phyloP scores from a whole-genome alignment of 1,139 yeast species.

The Arxiozyma slooffiae region DNA sequence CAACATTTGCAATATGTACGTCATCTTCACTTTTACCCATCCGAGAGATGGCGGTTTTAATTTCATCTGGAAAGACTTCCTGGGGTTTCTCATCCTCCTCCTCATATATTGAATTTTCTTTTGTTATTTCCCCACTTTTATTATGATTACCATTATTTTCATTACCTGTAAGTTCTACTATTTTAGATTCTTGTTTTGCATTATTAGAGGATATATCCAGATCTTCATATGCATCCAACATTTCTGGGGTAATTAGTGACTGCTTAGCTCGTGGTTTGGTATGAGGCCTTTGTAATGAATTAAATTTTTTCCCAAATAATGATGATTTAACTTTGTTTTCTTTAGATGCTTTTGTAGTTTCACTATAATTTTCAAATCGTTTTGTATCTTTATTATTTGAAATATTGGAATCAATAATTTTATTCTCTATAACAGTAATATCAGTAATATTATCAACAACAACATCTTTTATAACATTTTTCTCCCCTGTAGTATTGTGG shows the following conservation, averaged over 20 bases:
- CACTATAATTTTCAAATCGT: neutral
- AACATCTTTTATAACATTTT: conserved; percentile 2
- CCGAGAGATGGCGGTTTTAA: conserved; percentile 9
- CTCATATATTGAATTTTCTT: neutral
- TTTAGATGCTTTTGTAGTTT: neutral
- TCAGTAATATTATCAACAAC: neutral
- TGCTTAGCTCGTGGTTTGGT: neutral
- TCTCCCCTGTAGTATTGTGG: neutral
- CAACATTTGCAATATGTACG: conserved; percentile 30
- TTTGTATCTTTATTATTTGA: neutral
- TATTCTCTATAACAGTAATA: neutral
- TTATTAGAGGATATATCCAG: neutral
- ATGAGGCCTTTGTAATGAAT: conserved; percentile 5
- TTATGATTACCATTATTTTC: neutral
- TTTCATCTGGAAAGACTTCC: conserved; percentile 13
- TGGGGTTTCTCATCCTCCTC: neutral
- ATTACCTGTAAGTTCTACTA: neutral
- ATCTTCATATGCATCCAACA: conserved; percentile 5
- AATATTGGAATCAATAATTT: conserved; percentile 6
- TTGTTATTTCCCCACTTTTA: too few species aligned
- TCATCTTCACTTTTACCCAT: conserved; percentile 11
- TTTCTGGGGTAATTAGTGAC: conserved; percentile 5
- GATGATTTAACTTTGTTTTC: neutral
- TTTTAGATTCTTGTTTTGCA: conserved; percentile 1
- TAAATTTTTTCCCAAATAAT: conserved; percentile 5